phyloP scores from a whole-genome alignment of 768 basidiomycete species.

The Sarcodon aspratus region DNA sequence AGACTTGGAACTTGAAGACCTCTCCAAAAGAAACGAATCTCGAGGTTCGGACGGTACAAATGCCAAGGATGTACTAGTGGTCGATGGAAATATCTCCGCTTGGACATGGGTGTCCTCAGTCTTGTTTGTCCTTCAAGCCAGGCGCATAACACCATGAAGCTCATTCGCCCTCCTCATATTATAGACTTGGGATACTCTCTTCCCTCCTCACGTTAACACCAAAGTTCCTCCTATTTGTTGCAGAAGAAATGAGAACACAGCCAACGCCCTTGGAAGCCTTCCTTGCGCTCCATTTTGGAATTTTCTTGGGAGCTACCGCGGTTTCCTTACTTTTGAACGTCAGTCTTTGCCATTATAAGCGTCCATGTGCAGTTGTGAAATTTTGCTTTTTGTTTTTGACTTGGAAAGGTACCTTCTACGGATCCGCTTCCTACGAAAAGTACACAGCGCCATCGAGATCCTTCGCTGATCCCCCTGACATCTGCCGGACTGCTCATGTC shows the following conservation, averaged over 20 bases:
- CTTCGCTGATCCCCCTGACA: conserved; percentile 52
- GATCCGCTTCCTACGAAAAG: no score
- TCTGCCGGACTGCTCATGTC: conserved; percentile 41
- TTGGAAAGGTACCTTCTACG: neutral
- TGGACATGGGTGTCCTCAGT: conserved; percentile 29
- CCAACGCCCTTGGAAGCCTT: conserved; percentile 63
- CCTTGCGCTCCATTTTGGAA: conserved; percentile 54
- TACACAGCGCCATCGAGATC: conserved; percentile 25
- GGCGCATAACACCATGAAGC: neutral
- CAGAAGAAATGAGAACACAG: conserved; percentile 29
- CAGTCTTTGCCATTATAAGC: conserved; percentile 7
- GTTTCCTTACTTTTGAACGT: conserved; percentile 52
- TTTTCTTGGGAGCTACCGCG: conserved; percentile 45
- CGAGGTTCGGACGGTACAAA: neutral
- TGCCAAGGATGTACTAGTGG: conserved; percentile 6
- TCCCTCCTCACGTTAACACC: conserved; percentile 36
- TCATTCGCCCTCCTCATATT: neutral
- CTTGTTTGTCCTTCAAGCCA: conserved; percentile 13
- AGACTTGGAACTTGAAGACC: conserved; percentile 28
- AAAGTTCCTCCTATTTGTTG: conserved; percentile 55
- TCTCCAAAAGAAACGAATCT: conserved; percentile 12
- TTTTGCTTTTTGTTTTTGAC: neutral
- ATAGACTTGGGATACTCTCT: conserved; percentile 13
- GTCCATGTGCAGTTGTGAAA: no score
- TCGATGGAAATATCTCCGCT: conserved; percentile 18